Percentiles rank a stretch among this genome's conserved stretches.
Conservation (phyloP, 1,139 yeast genomes). For the Pichia sp. region DNA sequence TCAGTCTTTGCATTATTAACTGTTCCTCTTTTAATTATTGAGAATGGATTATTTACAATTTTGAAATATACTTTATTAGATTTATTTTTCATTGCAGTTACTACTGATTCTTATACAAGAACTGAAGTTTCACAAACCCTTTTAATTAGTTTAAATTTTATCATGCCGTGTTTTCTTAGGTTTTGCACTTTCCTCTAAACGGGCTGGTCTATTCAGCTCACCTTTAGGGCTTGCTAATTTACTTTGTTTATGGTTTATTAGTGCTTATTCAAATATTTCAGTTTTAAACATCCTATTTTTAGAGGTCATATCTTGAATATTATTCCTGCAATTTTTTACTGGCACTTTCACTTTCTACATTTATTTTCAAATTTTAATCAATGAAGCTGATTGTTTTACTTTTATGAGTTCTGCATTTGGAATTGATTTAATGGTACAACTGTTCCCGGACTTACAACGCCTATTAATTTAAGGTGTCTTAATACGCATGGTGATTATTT, state of each 20-base stretch:
- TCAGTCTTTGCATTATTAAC: slow-evolving; percentile 67
- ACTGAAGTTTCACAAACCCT: slow-evolving; percentile 78
- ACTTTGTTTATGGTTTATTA: slow-evolving; percentile 75
- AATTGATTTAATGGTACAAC: slow-evolving; percentile 59
- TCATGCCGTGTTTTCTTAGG: slow-evolving; percentile 79
- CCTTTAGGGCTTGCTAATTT: slow-evolving; percentile 71
- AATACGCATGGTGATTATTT: slow-evolving; percentile 91
- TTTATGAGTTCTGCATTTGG: slow-evolving; percentile 90
- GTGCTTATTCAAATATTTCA: slow-evolving; percentile 74
- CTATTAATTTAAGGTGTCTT: slow-evolving; percentile 73
- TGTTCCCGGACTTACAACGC: slow-evolving; percentile 61
- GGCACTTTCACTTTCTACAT: slow-evolving; percentile 58
- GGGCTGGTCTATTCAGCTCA: slow-evolving; percentile 95
- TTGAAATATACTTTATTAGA: slow-evolving; percentile 87
- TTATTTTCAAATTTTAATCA: slow-evolving; percentile 65
- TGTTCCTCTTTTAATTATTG: slow-evolving; percentile 62
- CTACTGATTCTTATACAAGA: slow-evolving; percentile 73
- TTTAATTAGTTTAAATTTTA: slow-evolving; percentile 49
- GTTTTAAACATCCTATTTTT: slow-evolving; percentile 46
- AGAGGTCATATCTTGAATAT: slow-evolving; percentile 61
- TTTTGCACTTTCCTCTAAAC: slow-evolving; percentile 80
- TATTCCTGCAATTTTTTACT: slow-evolving; percentile 63
- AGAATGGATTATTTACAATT: slow-evolving; percentile 82
- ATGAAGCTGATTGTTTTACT: slow-evolving; percentile 83
- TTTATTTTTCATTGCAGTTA: slow-evolving; percentile 81